Conservation (phyloP, 2,329 filamentous ascomycete genomes). For the Colletotrichum sp. region DNA sequence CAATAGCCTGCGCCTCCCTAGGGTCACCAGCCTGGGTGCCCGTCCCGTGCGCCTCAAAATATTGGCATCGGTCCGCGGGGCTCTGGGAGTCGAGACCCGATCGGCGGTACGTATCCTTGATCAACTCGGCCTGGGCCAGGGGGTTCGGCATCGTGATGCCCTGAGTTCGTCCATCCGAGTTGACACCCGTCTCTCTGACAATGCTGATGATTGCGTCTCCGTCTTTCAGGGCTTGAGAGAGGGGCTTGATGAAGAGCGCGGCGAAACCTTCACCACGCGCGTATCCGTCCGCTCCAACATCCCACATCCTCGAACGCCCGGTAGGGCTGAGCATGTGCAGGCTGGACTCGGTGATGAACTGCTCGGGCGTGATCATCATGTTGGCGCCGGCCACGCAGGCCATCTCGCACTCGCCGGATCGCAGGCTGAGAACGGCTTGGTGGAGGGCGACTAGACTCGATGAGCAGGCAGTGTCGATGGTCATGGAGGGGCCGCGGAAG, state of each 20-base stretch:
- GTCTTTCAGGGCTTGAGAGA: conserved; percentile 45
- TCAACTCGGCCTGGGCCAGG: conserved; percentile 41
- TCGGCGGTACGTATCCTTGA: conserved; percentile 38
- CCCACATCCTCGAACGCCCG: conserved; percentile 40
- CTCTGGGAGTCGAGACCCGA: conserved; percentile 38
- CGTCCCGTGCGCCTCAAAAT: conserved; percentile 51
- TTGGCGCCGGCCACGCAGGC: conserved; percentile 37
- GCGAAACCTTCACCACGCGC: conserved; percentile 51
- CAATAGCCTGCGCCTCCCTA: conserved; percentile 27
- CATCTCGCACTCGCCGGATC: conserved; percentile 32
- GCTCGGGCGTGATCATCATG: conserved; percentile 23
- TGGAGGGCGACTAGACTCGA: conserved; percentile 46
- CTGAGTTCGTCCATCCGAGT: conserved; percentile 44
- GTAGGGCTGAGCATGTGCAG: conserved; percentile 30
- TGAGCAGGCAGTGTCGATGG: conserved; percentile 53
- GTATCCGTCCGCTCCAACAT: conserved; percentile 50
- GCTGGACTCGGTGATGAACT: conserved; percentile 24
- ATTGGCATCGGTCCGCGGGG: conserved; percentile 38
- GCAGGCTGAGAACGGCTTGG: conserved; percentile 40
- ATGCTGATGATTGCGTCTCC: conserved; percentile 38
- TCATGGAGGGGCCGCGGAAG: conserved; percentile 42
- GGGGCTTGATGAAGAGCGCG: conserved; percentile 46
- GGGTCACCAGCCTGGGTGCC: conserved; percentile 35
- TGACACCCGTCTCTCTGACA: conserved; percentile 40
- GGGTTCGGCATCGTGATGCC: conserved; percentile 43